These are phyloP conservation scores for Flaveria sonorensis DNA, from an alignment of 129 eudicot species.

Conservation along the genomic window DNA sequence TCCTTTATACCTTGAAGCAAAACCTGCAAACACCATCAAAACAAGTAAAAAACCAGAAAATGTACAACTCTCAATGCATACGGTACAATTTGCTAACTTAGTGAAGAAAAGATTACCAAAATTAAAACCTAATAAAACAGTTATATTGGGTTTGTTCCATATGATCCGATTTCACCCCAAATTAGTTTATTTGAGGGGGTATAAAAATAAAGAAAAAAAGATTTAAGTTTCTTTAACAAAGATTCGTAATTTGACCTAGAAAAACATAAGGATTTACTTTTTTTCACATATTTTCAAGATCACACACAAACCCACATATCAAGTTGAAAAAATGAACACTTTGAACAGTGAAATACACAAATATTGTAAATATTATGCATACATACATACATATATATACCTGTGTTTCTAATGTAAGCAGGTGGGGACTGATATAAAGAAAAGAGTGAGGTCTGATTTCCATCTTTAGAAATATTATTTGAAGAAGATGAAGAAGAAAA, in stretches of 20 bases:
- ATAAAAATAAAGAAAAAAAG: neutral
- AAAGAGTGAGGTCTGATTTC: conserved; percentile 26
- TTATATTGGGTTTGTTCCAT: conserved; percentile 22
- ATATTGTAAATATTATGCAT: no score
- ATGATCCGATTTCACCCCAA: conserved; percentile 27
- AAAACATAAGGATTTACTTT: conserved; percentile 2
- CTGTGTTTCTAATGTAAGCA: conserved; percentile 46
- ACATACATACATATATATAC: conserved; percentile 11
- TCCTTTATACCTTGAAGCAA: conserved; percentile 60
- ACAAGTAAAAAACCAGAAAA: neutral
- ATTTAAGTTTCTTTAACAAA: neutral
- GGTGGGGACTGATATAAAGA: conserved; percentile 47
- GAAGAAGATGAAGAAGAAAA: conserved; percentile 42
- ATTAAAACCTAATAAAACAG: conserved; percentile 5
- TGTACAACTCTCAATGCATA: conserved; percentile 16
- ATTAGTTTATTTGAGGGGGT: neutral
- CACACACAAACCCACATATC: conserved; percentile 4
- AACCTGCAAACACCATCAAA: neutral
- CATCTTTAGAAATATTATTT: conserved; percentile 23
- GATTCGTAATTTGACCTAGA: neutral
- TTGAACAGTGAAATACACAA: neutral
- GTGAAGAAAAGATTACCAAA: neutral
- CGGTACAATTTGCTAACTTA: conserved; percentile 16
- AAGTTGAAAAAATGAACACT: no score
- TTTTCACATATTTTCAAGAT: neutral